Conservation (phyloP, 2,329 filamentous ascomycete genomes). For the Trichoderma endophyticum region DNA sequence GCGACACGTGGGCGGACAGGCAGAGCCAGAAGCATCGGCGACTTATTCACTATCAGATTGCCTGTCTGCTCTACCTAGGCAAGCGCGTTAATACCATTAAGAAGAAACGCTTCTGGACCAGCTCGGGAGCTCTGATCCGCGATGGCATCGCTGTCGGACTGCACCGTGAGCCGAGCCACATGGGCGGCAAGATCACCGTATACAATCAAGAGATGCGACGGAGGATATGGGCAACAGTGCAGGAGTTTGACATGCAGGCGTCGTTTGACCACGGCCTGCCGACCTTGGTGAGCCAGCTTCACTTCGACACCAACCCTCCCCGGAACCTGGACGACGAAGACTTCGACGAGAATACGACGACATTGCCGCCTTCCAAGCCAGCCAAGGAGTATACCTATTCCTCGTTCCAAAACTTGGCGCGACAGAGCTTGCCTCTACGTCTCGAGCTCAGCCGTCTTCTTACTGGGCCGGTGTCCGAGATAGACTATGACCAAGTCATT, state of each 20-base stretch:
- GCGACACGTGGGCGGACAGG: conserved; percentile 50
- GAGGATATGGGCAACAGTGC: conserved; percentile 59
- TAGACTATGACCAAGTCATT: conserved; percentile 61
- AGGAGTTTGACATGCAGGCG: conserved; percentile 60
- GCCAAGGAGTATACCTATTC: conserved; percentile 55
- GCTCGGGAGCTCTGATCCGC: conserved; percentile 53
- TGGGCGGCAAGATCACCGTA: conserved; percentile 52
- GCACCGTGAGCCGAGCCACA: conserved; percentile 56
- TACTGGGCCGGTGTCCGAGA: conserved; percentile 51
- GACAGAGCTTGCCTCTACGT: conserved; percentile 54
- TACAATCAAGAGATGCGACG: conserved; percentile 62
- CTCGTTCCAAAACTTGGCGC: conserved; percentile 56
- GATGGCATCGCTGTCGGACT: conserved; percentile 58
- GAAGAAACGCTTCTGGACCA: conserved; percentile 63
- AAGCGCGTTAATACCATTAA: conserved; percentile 62
- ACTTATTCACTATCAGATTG: conserved; percentile 59
- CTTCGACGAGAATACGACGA: conserved; percentile 52
- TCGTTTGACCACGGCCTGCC: conserved; percentile 60
- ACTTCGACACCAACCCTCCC: conserved; percentile 54
- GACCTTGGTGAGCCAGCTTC: conserved; percentile 54
- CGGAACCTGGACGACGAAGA: conserved; percentile 57
- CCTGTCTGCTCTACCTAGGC: conserved; percentile 57
- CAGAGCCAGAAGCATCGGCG: conserved; percentile 61
- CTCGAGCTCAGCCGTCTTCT: conserved; percentile 56
- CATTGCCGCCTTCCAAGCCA: conserved; percentile 50